These are phyloP conservation scores for Bretziella fagacearum DNA, from an alignment of 2,329 filamentous ascomycete genomes.

Conservation along the genomic window DNA sequence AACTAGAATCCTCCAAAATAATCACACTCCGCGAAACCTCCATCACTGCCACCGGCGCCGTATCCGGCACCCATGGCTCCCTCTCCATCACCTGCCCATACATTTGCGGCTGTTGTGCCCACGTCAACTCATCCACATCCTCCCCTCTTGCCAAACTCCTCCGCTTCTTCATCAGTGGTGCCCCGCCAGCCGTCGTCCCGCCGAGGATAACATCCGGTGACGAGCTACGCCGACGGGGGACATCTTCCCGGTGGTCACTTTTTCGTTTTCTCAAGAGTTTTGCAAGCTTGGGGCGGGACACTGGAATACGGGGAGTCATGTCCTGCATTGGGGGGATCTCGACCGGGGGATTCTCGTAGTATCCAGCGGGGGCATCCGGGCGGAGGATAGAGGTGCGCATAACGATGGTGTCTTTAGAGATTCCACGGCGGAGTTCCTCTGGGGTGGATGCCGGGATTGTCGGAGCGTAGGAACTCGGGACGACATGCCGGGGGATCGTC, in stretches of 20 bases:
- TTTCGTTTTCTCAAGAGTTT: constrained; percentile 3
- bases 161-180: neutral
- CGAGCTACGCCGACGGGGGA: neutral
- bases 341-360: no score
- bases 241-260: neutral
- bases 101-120: neutral
- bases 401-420: neutral
- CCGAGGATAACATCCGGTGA: neutral
- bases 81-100: neutral
- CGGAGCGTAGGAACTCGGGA: neutral
- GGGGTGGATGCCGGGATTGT: neutral
- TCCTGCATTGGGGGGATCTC: neutral
- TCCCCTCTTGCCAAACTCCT: neutral
- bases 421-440: neutral
- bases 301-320: neutral
- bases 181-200: neutral
- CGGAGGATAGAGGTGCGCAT: neutral
- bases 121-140: neutral
- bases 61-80: neutral
- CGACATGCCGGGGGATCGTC: neutral
- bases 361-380: neutral
- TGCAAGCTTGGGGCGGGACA: neutral
- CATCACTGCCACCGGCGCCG: constrained; percentile 13
- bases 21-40: constrained; percentile 15
- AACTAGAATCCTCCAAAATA: neutral